Base-by-base conservation (phyloP, 2,329 filamentous ascomycete species). In the Aspergillus sp. region DNA sequence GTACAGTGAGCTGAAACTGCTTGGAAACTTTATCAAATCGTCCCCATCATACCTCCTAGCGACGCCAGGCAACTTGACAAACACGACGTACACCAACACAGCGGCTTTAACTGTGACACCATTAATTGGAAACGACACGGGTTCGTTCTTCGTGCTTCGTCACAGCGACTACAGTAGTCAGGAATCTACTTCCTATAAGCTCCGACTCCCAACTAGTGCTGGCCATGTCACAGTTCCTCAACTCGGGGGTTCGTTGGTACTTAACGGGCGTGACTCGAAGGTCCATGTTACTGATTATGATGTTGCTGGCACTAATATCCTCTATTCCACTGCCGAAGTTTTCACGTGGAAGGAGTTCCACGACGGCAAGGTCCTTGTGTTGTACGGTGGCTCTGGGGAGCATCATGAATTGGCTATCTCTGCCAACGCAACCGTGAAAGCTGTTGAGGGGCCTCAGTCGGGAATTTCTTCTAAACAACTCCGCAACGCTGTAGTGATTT, bases 1-100 rank as follows among this genome's bases (percentile, higher is more conserved):
- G 70, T 93, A 91, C 70, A 87, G 86, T 42, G 89, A 95, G 70
- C 78, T 90, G 24, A 95, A 93, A 68, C 82, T 93, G 1, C 78
- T 90, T 61, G 89, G 84, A 24, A 89, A 90, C 64, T 93, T 93
- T 72, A 72, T 90, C 52, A 87, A 87, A 64, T 88, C 86, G 0
- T 90, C 88, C 0, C 87, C 89, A 0, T 84, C 83, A 0, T 93
- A 90, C 65, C 75, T 91, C 17, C 82, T 83, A 3, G 83, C 86
- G 0, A 79, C 76, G 0, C 82, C 86, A 1, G 80, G 81, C 11
- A 76, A 79, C 64, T 41, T 68, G 33, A 71, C 68, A 2, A 45
- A 53, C 7, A 72, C 66, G 5, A 60, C 62, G 37, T 82, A 82
- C 22, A 76, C 82, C 2, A 84, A 83, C 66, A 86, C 80, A 24